Conservation (phyloP, 768 basidiomycete genomes). For the Lentinula guzmanii region DNA sequence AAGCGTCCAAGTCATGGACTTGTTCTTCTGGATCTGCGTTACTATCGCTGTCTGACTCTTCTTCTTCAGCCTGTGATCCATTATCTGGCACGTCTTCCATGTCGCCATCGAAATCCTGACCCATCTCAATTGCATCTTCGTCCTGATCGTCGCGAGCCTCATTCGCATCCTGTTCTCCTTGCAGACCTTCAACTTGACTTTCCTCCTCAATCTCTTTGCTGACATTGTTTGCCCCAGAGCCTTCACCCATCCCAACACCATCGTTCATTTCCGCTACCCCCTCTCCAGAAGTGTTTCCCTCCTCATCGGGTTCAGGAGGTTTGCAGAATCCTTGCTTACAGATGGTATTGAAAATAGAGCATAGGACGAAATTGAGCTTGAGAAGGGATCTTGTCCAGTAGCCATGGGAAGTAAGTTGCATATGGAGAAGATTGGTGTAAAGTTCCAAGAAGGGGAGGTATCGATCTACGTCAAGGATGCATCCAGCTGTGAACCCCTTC, state of each 20-base stretch:
- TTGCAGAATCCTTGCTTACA: conserved; percentile 90
- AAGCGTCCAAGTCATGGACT: conserved; percentile 73
- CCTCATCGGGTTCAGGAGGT: conserved; percentile 68
- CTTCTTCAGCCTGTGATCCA: conserved; percentile 41
- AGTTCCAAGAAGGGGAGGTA: conserved; percentile 71
- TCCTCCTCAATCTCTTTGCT: conserved; percentile 96
- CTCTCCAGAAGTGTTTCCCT: conserved; percentile 40
- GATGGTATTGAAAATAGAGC: conserved; percentile 65
- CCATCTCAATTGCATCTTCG: conserved; percentile 86
- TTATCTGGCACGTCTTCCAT: conserved; percentile 79
- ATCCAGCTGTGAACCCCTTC: conserved; percentile 26
- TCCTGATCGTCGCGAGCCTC: conserved; percentile 44
- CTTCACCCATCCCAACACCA: conserved; percentile 87
- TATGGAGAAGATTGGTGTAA: conserved; percentile 52
- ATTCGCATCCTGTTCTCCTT: conserved; percentile 44
- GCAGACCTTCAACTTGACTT: conserved; percentile 91
- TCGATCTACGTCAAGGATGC: conserved; percentile 30
- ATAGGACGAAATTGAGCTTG: conserved; percentile 79
- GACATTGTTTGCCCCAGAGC: conserved; percentile 78
- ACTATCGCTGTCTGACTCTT: conserved; percentile 43
- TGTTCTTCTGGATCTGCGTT: conserved; percentile 75
- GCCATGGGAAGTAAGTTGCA: conserved; percentile 50
- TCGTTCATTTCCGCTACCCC: conserved; percentile 37
- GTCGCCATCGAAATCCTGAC: conserved; percentile 81
- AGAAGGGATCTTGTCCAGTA: conserved; percentile 73